phyloP scores from a whole-genome alignment of 164 flowering plant genomes.

The Cinnamomum chago region DNA sequence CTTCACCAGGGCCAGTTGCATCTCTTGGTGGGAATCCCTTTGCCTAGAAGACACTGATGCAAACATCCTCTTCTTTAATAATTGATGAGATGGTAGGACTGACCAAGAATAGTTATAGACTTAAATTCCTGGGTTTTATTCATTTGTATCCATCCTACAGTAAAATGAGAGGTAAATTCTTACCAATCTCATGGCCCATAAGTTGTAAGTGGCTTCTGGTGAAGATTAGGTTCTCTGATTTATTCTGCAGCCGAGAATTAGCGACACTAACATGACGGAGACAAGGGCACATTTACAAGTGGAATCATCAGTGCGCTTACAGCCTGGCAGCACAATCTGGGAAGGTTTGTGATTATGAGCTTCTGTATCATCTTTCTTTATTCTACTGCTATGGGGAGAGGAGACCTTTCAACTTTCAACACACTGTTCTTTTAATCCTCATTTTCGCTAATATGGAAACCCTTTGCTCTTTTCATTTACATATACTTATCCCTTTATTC shows the following conservation, averaged over 20 bases:
- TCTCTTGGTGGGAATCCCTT: conserved; percentile 75
- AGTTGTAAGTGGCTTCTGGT: background rate
- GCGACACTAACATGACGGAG: background rate
- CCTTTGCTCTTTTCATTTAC: background rate
- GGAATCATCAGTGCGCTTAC: background rate
- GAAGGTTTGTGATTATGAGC: background rate
- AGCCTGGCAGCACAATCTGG: background rate
- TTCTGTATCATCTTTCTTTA: background rate
- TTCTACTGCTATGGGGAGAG: background rate
- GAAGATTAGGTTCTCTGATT: background rate
- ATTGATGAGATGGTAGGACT: background rate
- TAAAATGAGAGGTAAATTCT: background rate
- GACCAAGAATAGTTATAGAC: background rate
- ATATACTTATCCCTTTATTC: background rate
- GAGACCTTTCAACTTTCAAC: background rate
- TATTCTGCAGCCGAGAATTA: background rate
- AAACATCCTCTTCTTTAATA: background rate
- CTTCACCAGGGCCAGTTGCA: conserved; percentile 52
- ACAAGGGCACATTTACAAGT: background rate
- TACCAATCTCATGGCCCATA: background rate
- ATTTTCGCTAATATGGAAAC: background rate
- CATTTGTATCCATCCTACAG: background rate
- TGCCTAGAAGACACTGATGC: conserved; percentile 28
- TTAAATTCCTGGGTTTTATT: background rate
- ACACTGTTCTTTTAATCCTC: background rate